Conservation (phyloP, 768 basidiomycete species). For the Lactarius sp. region DNA sequence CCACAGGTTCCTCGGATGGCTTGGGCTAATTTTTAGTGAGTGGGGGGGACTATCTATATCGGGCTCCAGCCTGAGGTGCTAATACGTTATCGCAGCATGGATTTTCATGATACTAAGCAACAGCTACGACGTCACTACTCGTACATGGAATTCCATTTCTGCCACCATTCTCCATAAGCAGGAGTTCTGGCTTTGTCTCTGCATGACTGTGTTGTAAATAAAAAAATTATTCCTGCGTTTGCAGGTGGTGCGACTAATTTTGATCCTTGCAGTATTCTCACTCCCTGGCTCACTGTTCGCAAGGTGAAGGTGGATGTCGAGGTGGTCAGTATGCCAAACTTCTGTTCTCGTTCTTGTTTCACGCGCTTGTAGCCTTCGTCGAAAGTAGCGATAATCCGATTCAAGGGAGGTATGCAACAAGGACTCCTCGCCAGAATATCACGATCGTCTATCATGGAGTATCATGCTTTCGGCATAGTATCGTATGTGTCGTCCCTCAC, state of each 20-base stretch:
- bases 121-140: slow-evolving; percentile 51
- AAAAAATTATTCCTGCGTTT: slow-evolving; percentile 1
- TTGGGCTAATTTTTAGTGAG: slow-evolving; percentile 51
- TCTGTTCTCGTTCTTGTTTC: not conserved
- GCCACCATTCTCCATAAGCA: slow-evolving; percentile 57
- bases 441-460: slow-evolving; percentile 70
- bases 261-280: slow-evolving; percentile 45
- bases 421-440: slow-evolving; percentile 71
- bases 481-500: slow-evolving; percentile 43
- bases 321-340: slow-evolving; percentile 43
- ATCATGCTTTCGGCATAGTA: slow-evolving; percentile 77
- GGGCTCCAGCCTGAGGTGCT: not conserved
- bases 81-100: slow-evolving; percentile 41
- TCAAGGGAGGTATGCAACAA: slow-evolving; percentile 81
- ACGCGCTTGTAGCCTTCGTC: slow-evolving; percentile 53
- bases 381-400: slow-evolving; percentile 74
- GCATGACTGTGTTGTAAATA: slow-evolving; percentile 69
- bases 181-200: slow-evolving; percentile 71
- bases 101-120: slow-evolving; percentile 63
- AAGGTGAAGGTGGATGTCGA: slow-evolving; percentile 72
- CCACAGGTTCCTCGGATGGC: slow-evolving; percentile 75
- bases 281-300: slow-evolving; percentile 74
- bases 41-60: not conserved
- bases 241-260: not conserved
- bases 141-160: slow-evolving; percentile 54